Conservation (phyloP, 2,329 filamentous ascomycete genomes). For the Thielaviopsis euricoi region DNA sequence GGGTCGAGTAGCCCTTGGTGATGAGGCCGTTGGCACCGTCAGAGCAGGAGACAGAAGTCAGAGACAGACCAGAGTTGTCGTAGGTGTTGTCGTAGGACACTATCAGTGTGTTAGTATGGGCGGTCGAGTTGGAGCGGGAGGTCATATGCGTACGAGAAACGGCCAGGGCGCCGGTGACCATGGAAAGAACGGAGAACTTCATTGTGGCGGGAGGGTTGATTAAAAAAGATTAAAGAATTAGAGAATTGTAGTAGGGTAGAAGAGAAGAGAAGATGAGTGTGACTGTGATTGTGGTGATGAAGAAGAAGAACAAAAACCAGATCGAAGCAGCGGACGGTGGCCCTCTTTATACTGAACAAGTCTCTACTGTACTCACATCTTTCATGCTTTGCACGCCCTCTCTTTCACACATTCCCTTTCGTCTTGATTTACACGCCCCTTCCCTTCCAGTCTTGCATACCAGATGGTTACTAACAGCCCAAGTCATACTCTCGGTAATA, state of each 20-base stretch:
- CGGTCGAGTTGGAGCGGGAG: not conserved
- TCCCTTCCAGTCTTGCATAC: too few relatives aligned
- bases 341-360: not conserved
- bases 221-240: not conserved
- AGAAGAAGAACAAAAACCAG: not conserved
- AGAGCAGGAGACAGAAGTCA: conserved; percentile 47
- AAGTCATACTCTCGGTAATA: too few relatives aligned
- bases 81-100: conserved; percentile 61
- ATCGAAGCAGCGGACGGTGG: not conserved
- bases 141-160: conserved; percentile 17
- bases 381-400: too few relatives aligned
- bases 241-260: not conserved
- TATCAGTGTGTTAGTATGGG: conserved; percentile 10
- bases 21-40: conserved; percentile 52
- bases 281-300: not conserved
- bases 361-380: not conserved
- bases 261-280: not conserved
- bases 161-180: conserved; percentile 24
- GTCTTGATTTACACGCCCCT: too few relatives aligned
- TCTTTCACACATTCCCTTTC: too few relatives aligned
- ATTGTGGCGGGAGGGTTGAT: conserved; percentile 20
- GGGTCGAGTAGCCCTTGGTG: conserved; percentile 39
- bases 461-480: too few relatives aligned
- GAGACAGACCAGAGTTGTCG: conserved; percentile 39
- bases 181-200: conserved; percentile 25